Base-by-base conservation (phyloP, 2,329 filamentous ascomycete genomes). In the Cladosporium sp. region DNA sequence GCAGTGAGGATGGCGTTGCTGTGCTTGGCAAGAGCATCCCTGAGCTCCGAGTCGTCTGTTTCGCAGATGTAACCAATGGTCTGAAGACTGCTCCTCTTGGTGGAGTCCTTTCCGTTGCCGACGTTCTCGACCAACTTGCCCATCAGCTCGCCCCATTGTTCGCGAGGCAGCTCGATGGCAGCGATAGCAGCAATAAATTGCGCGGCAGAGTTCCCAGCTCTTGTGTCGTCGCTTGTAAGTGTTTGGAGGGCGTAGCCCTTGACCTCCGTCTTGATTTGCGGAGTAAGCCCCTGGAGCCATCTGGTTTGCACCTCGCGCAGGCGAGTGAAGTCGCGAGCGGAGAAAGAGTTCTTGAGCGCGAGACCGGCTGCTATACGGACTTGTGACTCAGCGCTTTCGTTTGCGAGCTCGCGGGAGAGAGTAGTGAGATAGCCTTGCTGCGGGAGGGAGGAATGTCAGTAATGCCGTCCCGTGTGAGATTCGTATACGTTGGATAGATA, bases 31-130 rank as follows among this genome's bases (percentile, higher is more conserved):
- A 97, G 81, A 78, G 90, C 89, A 68, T 91, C 86, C 70, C 95
- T 88, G 60, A 99, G 86, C 67, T 97, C 93, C 58, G 86, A 76
- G 76, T 99, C 95, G 76, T 96, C 92, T 73, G 91, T 94, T 80
- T 99, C 95, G 85, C 95, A 99, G 74, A 99, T 94, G 82, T 95
- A 99, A 72, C 95, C 95, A 79, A 99, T 97, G n/a, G 94, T 90
- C 65, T 92, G 94, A 75, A 99, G 83, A 53, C 94, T 98, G 49
- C 93, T 86, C 82, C 97, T 93, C 85, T 98, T 99, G 78, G 96
- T 88, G 80, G 93, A 88, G 76, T 93, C 90, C 74, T 85, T 87
- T 70, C 94, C 95, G 70, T 89, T 88, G 78, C 91, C 94, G 71
- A 99, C 93, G 79, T 95, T 97, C 79, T 94, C 91, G 70, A 99